Conservation (phyloP, 164 flowering plant genomes). For the Vitis vinifera region ASM3070453v1 NC_081822.1:33277001-33277500, state of each 20-base stretch:
- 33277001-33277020: slow-evolving; percentile 78
- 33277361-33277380: slow-evolving; percentile 88
- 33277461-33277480: slow-evolving; percentile 12
- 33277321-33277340: slow-evolving; percentile 82
- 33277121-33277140: slow-evolving; percentile 71
- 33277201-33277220: slow-evolving; percentile 92
- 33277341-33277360: slow-evolving; percentile 96
- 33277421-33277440: slow-evolving; percentile 2
- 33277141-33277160: slow-evolving; percentile 69
- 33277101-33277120: slow-evolving; percentile 91
- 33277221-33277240: slow-evolving; percentile 87
- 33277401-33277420: background rate
- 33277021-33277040: slow-evolving; percentile 85
- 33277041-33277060: slow-evolving; percentile 93
- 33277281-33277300: slow-evolving; percentile 65
- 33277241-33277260: slow-evolving; percentile 82
- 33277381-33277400: slow-evolving; percentile 77
- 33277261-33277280: slow-evolving; percentile 90
- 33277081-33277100: slow-evolving; percentile 45
- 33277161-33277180: slow-evolving; percentile 71
- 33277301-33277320: slow-evolving; percentile 39
- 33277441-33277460: slow-evolving; percentile 1
- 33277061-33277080: slow-evolving; percentile 50
- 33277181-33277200: slow-evolving; percentile 76
- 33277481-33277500: slow-evolving; percentile 37